A percentile compares a stretch with the other conserved stretches of the same genome.
These are phyloP conservation scores for Miscanthus lutarioriparius DNA, from an alignment of 176 grass and related monocot species.

Conservation along the genomic window DNA sequence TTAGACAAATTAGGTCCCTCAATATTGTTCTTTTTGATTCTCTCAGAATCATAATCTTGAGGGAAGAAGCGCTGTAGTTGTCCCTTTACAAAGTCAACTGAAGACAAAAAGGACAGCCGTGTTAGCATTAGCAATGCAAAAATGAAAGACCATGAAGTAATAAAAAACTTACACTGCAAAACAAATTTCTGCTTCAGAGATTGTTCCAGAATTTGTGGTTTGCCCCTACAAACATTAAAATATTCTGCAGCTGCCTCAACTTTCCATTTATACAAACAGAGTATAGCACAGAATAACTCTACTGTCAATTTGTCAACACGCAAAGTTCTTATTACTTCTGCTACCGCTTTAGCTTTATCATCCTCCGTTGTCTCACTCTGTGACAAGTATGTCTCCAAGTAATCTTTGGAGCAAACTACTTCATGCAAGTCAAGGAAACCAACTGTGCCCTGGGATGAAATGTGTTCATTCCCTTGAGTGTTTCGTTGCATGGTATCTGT, in stretches of 20 bases:
- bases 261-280: conserved; percentile 57
- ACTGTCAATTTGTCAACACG: conserved; percentile 38
- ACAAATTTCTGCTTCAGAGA: conserved; percentile 50
- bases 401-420: conserved; percentile 7
- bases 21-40: conserved; percentile 2
- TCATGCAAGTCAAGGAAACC: conserved; percentile 20
- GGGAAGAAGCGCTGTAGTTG: conserved; percentile 45
- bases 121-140: neutral
- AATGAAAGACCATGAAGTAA: conserved; percentile 4
- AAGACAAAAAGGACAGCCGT: conserved; percentile 12
- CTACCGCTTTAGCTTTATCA: conserved; percentile 49
- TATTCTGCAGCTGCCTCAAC: conserved; percentile 31
- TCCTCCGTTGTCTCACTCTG: conserved; percentile 26
- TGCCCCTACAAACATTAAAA: conserved; percentile 41
- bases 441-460: conserved; percentile 8
- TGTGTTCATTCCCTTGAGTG: conserved; percentile 1
- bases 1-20: conserved; percentile 25
- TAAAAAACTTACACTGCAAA: conserved; percentile 42
- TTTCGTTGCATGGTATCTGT: neutral
- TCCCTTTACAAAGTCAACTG: conserved; percentile 51
- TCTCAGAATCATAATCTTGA: conserved; percentile 22
- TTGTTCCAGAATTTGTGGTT: conserved; percentile 24
- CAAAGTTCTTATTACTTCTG: conserved; percentile 40
- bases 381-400: conserved; percentile 19
- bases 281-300: conserved; percentile 46